Percentiles rank a stretch among this genome's conserved stretches.
Conservation (phyloP, 768 basidiomycete genomes). For the Suillus cothurnatus region DNA sequence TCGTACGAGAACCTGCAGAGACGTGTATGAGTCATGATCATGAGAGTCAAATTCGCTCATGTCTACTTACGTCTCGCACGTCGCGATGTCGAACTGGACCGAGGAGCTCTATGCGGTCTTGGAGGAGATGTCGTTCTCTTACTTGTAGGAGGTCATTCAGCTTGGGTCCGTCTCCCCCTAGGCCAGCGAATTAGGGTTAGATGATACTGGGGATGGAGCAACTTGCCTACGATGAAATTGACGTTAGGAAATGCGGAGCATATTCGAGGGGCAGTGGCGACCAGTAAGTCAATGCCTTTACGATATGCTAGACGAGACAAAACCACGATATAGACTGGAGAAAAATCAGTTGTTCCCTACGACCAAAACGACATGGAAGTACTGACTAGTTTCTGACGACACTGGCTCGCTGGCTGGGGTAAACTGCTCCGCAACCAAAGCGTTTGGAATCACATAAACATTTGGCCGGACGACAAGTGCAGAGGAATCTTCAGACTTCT, state of each 20-base stretch:
- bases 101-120: conserved; percentile 89
- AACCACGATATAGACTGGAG: conserved; percentile 85
- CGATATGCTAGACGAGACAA: conserved; percentile 90
- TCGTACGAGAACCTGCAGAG: conserved; percentile 69
- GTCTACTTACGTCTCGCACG: conserved; percentile 68
- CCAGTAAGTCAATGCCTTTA: conserved; percentile 94
- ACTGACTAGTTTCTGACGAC: conserved; percentile 59
- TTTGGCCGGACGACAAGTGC: conserved; percentile 51
- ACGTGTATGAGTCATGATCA: conserved; percentile 4
- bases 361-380: background rate
- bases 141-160: conserved; percentile 94
- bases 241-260: conserved; percentile 86
- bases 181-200: conserved; percentile 1
- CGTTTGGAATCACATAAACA: conserved; percentile 93
- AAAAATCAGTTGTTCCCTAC: background rate
- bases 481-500: conserved; percentile 46
- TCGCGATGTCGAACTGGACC: conserved; percentile 81
- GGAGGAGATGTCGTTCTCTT: conserved; percentile 86
- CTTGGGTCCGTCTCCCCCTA: conserved; percentile 95
- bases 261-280: conserved; percentile 89
- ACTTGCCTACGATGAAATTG: conserved; percentile 80
- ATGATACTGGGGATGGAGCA: background rate
- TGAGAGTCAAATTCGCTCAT: background rate
- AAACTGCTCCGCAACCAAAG: conserved; percentile 87
- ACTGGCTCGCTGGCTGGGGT: conserved; percentile 54